Percentiles rank a stretch among this genome's conserved stretches.
These are phyloP conservation scores for Lentinula edodes DNA, from an alignment of 768 basidiomycete species.

Conservation along the genomic window DNA sequence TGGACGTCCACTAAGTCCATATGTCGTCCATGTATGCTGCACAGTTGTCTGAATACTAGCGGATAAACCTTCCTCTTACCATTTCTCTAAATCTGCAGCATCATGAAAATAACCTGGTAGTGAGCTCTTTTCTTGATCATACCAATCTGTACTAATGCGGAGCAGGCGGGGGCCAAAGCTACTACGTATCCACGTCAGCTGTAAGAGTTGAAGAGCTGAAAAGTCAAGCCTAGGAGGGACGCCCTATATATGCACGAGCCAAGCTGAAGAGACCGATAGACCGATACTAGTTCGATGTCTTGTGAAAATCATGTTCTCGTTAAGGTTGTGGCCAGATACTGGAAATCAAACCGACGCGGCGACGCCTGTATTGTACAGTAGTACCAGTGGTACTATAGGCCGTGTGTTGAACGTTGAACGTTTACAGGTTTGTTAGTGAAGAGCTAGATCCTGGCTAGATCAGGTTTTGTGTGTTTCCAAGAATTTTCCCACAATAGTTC, in stretches of 20 bases:
- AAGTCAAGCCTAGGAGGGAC: background rate
- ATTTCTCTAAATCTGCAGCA: conserved; percentile 38
- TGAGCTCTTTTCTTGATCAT: background rate
- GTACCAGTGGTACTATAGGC: too few relatives aligned
- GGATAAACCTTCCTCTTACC: conserved; percentile 28
- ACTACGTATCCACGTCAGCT: background rate
- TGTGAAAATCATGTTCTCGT: background rate
- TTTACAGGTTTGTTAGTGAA: too few relatives aligned
- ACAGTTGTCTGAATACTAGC: background rate
- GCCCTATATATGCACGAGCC: background rate
- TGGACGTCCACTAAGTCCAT: conserved; percentile 34
- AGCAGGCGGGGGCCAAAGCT: background rate
- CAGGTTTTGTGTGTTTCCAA: too few relatives aligned
- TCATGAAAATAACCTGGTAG: background rate
- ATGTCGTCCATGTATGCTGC: conserved; percentile 61
- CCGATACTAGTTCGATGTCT: background rate
- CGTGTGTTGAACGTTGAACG: too few relatives aligned
- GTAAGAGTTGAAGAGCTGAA: background rate
- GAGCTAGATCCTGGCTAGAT: too few relatives aligned
- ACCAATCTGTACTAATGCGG: too few relatives aligned
- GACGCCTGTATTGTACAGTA: too few relatives aligned
- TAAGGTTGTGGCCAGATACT: background rate
- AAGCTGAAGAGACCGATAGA: background rate
- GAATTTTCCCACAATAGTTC: background rate
- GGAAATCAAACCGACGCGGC: too few relatives aligned